phyloP scores from a whole-genome alignment of 176 grass and related monocot genomes.

The Hordeum vulgare region DNA sequence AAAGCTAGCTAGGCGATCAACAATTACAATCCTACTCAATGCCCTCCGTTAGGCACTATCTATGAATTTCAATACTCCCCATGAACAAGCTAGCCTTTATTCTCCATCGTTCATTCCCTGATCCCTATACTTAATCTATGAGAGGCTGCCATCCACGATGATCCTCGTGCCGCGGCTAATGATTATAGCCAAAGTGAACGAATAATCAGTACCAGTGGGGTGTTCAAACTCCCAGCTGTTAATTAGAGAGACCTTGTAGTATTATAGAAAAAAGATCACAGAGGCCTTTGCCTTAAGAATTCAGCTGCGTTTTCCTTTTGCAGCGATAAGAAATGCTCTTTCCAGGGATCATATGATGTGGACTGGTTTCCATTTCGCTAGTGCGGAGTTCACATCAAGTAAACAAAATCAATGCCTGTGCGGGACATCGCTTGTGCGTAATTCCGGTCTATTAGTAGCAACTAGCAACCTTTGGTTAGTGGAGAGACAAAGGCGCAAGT shows the following conservation, averaged over 20 bases:
- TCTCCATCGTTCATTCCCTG: neutral
- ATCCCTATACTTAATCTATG: no score
- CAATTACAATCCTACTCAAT: slow-evolving; percentile 8
- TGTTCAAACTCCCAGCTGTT: neutral
- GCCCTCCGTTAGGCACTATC: neutral
- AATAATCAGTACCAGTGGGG: neutral
- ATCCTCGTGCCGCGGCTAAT: neutral
- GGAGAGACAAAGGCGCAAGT: neutral
- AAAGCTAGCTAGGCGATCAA: slow-evolving; percentile 20
- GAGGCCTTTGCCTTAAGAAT: slow-evolving; percentile 26
- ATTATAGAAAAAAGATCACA: no score
- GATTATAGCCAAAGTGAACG: slow-evolving; percentile 1
- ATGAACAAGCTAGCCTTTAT: slow-evolving; percentile 27
- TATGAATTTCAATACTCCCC: slow-evolving; percentile 21
- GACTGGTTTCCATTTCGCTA: slow-evolving; percentile 17
- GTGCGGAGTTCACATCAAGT: slow-evolving; percentile 28
- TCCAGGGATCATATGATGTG: slow-evolving; percentile 2
- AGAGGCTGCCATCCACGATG: slow-evolving; percentile 4
- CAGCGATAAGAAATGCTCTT: slow-evolving; percentile 20
- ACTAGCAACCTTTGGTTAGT: slow-evolving; percentile 16
- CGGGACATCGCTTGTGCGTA: neutral
- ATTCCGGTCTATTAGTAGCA: slow-evolving; percentile 9
- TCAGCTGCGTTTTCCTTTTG: neutral
- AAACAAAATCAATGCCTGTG: neutral
- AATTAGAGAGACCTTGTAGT: neutral